These are phyloP conservation scores for Arachis monticola DNA, from an alignment of 331 rosid genomes.

Conservation along the genomic window DNA sequence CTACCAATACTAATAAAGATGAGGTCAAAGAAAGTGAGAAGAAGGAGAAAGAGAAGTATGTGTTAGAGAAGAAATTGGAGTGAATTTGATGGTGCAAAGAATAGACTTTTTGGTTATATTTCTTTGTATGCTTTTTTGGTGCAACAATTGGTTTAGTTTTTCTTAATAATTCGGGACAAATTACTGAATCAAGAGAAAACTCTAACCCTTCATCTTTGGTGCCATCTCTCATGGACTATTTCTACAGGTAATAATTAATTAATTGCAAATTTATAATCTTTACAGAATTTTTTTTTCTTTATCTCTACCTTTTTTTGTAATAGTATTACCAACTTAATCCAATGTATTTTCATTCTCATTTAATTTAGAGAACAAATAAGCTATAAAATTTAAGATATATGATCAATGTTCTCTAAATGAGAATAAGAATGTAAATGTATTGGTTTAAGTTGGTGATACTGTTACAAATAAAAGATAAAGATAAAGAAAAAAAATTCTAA, in stretches of 20 bases:
- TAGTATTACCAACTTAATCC: background rate
- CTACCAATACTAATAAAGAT: background rate
- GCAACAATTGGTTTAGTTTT: too few relatives aligned
- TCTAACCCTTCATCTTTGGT: constrained; percentile 67
- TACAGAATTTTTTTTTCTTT: background rate
- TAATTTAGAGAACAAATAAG: constrained; percentile 29
- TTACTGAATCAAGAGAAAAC: constrained; percentile 54
- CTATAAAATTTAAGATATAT: too few relatives aligned
- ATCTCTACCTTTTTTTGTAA: background rate
- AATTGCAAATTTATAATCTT: too few relatives aligned
- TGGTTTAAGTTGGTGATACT: too few relatives aligned
- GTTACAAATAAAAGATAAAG: too few relatives aligned
- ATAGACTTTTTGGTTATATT: constrained; percentile 37
- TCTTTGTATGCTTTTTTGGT: too few relatives aligned
- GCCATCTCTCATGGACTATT: constrained; percentile 70
- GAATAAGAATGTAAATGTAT: too few relatives aligned
- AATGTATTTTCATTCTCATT: constrained; percentile 40
- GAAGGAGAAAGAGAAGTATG: constrained; percentile 32
- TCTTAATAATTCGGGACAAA: constrained; percentile 56
- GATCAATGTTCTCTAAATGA: too few relatives aligned
- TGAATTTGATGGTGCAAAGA: constrained; percentile 67
- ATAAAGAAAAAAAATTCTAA: too few relatives aligned
- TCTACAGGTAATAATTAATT: constrained; percentile 53
- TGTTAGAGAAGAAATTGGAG: constrained; percentile 78
- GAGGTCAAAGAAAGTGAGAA: constrained; percentile 45